phyloP scores from a whole-genome alignment of 169 alveolate genomes.

The Plasmodium billcollinsi region DNA sequence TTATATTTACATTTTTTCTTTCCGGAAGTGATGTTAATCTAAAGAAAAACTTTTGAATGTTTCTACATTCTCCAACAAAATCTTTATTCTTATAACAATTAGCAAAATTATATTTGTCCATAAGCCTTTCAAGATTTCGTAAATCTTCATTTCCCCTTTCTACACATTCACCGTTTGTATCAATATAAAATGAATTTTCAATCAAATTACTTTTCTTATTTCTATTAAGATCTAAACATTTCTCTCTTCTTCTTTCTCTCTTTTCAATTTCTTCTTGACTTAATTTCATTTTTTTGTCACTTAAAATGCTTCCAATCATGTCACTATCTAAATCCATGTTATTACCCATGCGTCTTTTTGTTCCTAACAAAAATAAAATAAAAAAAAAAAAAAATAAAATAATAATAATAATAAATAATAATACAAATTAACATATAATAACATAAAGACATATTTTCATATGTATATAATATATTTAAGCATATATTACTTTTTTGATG shows the following conservation, averaged over 20 bases:
- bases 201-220: conserved; percentile 14
- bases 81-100: conserved; percentile 75
- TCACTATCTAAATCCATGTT: conserved; percentile 24
- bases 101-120: conserved; percentile 45
- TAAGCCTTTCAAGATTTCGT: conserved; percentile 27
- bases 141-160: conserved; percentile 25
- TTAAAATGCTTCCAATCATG: conserved; percentile 1
- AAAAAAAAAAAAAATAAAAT: neutral
- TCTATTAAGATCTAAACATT: conserved; percentile 16
- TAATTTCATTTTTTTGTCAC: conserved; percentile 45
- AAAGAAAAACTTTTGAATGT: conserved; percentile 87
- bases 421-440: no score
- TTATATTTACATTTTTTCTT: conserved; percentile 79
- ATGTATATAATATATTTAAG: neutral
- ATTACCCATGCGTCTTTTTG: conserved; percentile 7
- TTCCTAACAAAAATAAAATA: conserved; percentile 4
- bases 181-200: conserved; percentile 14
- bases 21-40: conserved; percentile 89
- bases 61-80: conserved; percentile 84
- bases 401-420: neutral
- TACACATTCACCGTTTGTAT: conserved; percentile 2
- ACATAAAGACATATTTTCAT: no score
- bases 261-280: conserved; percentile 53
- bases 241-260: conserved; percentile 46
- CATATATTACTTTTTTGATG: conserved; percentile 29